A percentile compares a stretch with the other conserved stretches of the same genome.
These are phyloP conservation scores for Moricandia moricandioides DNA, from an alignment of 345 rosid species.

Conservation along the genomic window DNA sequence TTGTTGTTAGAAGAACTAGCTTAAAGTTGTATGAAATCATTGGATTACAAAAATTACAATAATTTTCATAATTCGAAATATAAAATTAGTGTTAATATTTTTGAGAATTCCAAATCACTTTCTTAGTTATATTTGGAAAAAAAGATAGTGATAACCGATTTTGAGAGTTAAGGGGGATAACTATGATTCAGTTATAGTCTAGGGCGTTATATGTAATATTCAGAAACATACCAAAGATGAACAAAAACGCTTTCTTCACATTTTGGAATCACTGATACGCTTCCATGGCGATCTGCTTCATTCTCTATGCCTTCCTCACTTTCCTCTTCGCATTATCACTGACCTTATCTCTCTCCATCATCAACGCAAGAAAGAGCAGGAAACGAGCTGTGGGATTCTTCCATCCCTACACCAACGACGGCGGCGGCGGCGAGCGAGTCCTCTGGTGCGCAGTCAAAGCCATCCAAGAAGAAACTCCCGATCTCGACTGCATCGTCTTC, in stretches of 20 bases:
- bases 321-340: conserved; percentile 40
- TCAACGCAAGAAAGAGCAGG: conserved; percentile 41
- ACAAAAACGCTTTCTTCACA: background rate
- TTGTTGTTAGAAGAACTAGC: too few relatives aligned
- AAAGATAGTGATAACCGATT: background rate
- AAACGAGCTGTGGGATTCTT: conserved; percentile 75
- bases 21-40: background rate
- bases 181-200: background rate
- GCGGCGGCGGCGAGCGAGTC: conserved; percentile 96
- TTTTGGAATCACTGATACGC: background rate
- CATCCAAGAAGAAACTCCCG: conserved; percentile 68
- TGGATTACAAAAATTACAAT: too few relatives aligned
- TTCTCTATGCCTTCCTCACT: conserved; percentile 39
- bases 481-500: conserved; percentile 65
- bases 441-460: conserved; percentile 97
- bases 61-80: background rate
- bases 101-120: background rate
- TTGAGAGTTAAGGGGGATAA: background rate
- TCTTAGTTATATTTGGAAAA: background rate
- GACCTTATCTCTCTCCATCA: conserved; percentile 39
- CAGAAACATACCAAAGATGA: background rate
- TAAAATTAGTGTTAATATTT: background rate
- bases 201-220: conserved; percentile 13
- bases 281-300: conserved; percentile 46
- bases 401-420: conserved; percentile 95